A percentile compares a stretch with the other conserved stretches of the same genome.
Conservation (phyloP, 495 filamentous ascomycete species). For the Opeltia flavorubescens region DNA sequence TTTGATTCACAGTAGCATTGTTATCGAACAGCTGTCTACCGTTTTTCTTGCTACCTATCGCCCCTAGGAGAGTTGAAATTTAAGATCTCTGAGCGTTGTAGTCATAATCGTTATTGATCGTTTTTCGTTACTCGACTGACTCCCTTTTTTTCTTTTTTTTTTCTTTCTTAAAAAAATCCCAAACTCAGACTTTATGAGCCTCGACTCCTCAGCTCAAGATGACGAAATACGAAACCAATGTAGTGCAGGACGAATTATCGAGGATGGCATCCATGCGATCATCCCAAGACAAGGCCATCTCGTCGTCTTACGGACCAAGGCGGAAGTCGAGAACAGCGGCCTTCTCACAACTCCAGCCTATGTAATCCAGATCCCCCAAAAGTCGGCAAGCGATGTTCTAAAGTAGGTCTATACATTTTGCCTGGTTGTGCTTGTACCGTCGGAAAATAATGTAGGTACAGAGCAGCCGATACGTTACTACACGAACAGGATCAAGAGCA, state of each 20-base stretch:
- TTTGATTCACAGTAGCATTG: too few species aligned
- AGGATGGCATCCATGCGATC: slow-evolving; percentile 24
- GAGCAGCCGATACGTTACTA: background rate
- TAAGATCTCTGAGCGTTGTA: too few species aligned
- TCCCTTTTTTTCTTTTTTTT: too few species aligned
- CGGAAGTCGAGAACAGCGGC: slow-evolving; percentile 6
- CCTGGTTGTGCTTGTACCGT: background rate
- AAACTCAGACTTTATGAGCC: background rate
- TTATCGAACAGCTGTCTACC: too few species aligned
- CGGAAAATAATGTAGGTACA: background rate
- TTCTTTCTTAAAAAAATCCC: too few species aligned
- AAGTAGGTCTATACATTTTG: slow-evolving; percentile 23
- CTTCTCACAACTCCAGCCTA: slow-evolving; percentile 22
- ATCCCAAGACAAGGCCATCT: slow-evolving; percentile 5
- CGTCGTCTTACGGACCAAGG: slow-evolving; percentile 12
- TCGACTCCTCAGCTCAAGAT: background rate
- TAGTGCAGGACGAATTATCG: slow-evolving; percentile 29
- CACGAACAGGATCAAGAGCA: slow-evolving; percentile 34
- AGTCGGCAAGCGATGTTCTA: slow-evolving; percentile 30
- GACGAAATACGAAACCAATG: background rate
- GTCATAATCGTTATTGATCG: too few species aligned
- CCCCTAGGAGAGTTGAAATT: too few species aligned
- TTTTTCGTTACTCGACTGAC: too few species aligned
- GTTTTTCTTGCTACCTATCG: too few species aligned
- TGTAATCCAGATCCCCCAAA: slow-evolving; percentile 30